Conservation (phyloP, 2,329 filamentous ascomycete species). For the Rutstroemia sp. region DNA sequence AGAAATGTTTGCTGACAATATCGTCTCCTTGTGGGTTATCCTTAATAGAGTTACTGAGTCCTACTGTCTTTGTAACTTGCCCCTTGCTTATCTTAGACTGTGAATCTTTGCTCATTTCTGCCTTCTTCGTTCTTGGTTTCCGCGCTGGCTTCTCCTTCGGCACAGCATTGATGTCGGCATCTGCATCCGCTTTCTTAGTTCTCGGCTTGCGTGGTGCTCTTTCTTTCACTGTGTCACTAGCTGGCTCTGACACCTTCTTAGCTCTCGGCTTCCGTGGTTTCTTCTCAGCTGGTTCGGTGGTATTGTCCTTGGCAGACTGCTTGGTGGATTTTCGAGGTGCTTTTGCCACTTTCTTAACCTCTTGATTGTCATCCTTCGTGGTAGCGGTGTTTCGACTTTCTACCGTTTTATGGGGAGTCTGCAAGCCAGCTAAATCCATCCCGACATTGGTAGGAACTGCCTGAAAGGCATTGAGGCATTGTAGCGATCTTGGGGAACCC, state of each 20-base stretch:
- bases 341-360: constrained; percentile 15
- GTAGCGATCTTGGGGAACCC: constrained; percentile 1
- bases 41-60: constrained; percentile 12
- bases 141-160: constrained; percentile 8
- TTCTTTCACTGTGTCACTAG: constrained; percentile 11
- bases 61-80: constrained; percentile 29
- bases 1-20: constrained; percentile 6
- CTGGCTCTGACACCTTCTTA: constrained; percentile 18
- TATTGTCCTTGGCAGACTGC: constrained; percentile 10
- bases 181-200: constrained; percentile 20
- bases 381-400: constrained; percentile 5
- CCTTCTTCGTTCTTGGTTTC: constrained; percentile 20
- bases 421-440: constrained; percentile 24
- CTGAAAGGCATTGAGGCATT: constrained; percentile 4
- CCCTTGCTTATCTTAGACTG: constrained; percentile 30
- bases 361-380: constrained; percentile 7
- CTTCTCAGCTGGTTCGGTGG: constrained; percentile 2
- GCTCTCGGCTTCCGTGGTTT: constrained; percentile 15
- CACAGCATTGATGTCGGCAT: not conserved
- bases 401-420: constrained; percentile 21
- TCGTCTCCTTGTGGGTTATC: constrained; percentile 11
- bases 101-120: constrained; percentile 14
- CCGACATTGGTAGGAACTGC: not conserved
- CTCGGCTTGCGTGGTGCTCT: constrained; percentile 17
- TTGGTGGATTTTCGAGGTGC: constrained; percentile 18